Conservation (phyloP, 176 grass and related monocot species). For the Poa annua region DNA sequence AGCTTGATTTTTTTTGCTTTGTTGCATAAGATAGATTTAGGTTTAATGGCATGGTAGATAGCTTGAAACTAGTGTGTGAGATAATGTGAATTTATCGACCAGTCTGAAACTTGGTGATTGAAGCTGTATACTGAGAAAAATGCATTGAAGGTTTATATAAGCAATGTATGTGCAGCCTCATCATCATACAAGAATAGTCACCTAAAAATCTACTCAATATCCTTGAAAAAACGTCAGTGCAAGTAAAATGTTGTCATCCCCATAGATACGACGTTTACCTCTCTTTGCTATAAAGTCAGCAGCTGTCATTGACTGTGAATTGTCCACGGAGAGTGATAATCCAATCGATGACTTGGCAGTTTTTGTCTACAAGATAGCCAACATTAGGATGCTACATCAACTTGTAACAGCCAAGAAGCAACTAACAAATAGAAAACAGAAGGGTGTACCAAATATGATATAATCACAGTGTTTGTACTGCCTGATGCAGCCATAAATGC, state of each 20-base stretch:
- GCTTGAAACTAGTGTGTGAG: constrained; percentile 8
- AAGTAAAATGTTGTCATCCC: background rate
- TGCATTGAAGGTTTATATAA: constrained; percentile 17
- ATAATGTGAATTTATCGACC: constrained; percentile 28
- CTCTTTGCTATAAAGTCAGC: constrained; percentile 89
- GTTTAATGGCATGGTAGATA: constrained; percentile 20
- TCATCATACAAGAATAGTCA: background rate
- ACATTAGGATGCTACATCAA: constrained; percentile 32
- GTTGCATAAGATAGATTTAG: constrained; percentile 12
- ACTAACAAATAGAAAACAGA: background rate
- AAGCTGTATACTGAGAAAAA: constrained; percentile 5
- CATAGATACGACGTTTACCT: constrained; percentile 51
- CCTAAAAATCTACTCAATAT: constrained; percentile 15
- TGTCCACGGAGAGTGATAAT: constrained; percentile 69
- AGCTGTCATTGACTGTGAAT: constrained; percentile 79
- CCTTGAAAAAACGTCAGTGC: background rate
- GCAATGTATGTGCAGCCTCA: constrained; percentile 20
- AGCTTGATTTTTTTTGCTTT: constrained; percentile 15
- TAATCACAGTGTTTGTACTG: constrained; percentile 72
- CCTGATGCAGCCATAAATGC: constrained; percentile 90
- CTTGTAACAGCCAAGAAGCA: constrained; percentile 12
- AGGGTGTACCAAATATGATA: constrained; percentile 77
- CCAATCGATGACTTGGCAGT: constrained; percentile 78
- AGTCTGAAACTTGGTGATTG: constrained; percentile 26
- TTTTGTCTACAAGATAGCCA: constrained; percentile 69